phyloP scores from a whole-genome alignment of 371 early-diverging fungal genomes.

The Mortierella sp. region DNA sequence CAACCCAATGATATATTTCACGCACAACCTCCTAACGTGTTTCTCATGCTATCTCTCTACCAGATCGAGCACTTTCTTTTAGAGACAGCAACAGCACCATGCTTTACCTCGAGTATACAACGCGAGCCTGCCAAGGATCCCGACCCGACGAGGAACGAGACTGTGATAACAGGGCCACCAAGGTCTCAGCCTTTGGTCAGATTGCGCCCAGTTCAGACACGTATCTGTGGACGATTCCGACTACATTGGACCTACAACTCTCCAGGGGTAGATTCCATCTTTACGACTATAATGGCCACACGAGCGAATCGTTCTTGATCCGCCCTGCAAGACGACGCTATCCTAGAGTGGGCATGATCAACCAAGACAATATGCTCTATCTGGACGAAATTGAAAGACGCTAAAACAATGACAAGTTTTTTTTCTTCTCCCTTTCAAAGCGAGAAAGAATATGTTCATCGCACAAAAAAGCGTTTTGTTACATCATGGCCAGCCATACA shows the following conservation, averaged over 20 bases:
- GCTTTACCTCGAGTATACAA: constrained; percentile 45
- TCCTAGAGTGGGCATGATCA: constrained; percentile 16
- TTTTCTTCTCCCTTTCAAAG: neutral
- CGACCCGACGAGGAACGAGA: constrained; percentile 20
- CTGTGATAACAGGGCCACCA: constrained; percentile 40
- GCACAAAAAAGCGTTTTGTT: too few species aligned
- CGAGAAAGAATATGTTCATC: too few species aligned
- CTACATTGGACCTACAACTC: constrained; percentile 34
- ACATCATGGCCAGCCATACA: too few species aligned
- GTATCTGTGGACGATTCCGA: constrained; percentile 36
- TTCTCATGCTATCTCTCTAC: neutral
- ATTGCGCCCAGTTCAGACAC: constrained; percentile 11
- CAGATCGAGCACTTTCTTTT: constrained; percentile 19
- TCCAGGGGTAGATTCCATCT: constrained; percentile 36
- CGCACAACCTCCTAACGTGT: neutral
- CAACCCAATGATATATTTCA: neutral
- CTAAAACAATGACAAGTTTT: neutral
- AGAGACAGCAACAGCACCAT: constrained; percentile 30
- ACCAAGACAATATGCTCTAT: constrained; percentile 1
- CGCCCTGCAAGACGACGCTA: constrained; percentile 12
- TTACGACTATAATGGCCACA: constrained; percentile 35
- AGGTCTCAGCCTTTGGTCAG: constrained; percentile 28
- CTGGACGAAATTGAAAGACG: neutral
- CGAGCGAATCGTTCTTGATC: constrained; percentile 27
- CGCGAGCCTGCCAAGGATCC: constrained; percentile 28